A percentile compares a stretch with the other conserved stretches of the same genome.
phyloP scores from a whole-genome alignment of 139 green algal genomes.

The Asterochloris sp. region DNA sequence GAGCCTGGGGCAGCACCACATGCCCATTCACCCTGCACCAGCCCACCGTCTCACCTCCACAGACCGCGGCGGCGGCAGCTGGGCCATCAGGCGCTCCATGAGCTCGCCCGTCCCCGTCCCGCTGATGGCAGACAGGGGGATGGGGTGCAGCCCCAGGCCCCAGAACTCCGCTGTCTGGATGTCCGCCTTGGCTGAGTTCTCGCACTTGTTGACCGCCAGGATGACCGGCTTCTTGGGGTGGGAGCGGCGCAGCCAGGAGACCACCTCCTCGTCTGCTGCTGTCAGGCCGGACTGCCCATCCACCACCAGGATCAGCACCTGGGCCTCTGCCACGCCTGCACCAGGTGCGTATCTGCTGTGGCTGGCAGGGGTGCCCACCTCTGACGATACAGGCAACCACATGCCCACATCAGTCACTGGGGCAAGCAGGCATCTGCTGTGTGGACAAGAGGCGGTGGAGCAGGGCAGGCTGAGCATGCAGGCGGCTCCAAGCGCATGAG shows the following conservation, averaged over 20 bases:
- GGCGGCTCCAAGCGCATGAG: no score
- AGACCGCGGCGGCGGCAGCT: slow-evolving; percentile 17
- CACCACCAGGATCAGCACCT: slow-evolving; percentile 80
- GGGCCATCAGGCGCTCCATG: slow-evolving; percentile 63
- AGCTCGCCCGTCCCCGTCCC: slow-evolving; percentile 89
- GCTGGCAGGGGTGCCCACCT: no score
- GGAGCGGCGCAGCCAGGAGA: slow-evolving; percentile 80
- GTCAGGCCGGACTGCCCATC: slow-evolving; percentile 88
- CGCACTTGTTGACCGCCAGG: slow-evolving; percentile 99
- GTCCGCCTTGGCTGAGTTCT: slow-evolving; percentile 74
- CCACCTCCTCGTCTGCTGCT: slow-evolving; percentile 80
- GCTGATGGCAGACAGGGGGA: slow-evolving; percentile 87
- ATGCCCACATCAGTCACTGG: no score
- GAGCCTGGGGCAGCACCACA: background rate
- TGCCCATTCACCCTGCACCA: background rate
- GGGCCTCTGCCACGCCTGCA: slow-evolving; percentile 80
- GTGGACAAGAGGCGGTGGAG: no score
- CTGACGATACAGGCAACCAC: no score
- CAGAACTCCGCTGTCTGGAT: slow-evolving; percentile 90
- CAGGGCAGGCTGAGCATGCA: no score
- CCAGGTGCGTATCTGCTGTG: no score
- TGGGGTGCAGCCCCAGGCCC: slow-evolving; percentile 73
- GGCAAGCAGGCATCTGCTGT: no score
- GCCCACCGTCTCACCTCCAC: background rate
- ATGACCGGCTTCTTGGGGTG: slow-evolving; percentile 70